Evolutionary conservation across 306 rosid species (phyloP).

Genomic region (Medicago truncatula): DNA sequence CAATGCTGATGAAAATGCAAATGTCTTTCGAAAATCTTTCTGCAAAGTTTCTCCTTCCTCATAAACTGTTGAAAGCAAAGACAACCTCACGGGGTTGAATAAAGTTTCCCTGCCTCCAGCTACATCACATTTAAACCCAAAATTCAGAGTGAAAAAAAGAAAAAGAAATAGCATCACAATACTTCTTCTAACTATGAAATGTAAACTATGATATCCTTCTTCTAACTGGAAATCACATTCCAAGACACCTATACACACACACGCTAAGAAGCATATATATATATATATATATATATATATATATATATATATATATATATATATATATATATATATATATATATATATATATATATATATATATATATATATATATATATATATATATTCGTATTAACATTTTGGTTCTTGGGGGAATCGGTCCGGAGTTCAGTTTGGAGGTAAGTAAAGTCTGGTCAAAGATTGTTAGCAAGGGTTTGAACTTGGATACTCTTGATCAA

Average conservation of each 20-base stretch:
- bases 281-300: too few relatives aligned
- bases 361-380: too few relatives aligned
- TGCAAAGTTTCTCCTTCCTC: conserved; percentile 65
- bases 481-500: too few relatives aligned
- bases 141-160: neutral
- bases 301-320: too few relatives aligned
- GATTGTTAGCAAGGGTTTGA: too few relatives aligned
- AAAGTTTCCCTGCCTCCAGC: conserved; percentile 68
- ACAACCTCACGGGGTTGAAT: conserved; percentile 58
- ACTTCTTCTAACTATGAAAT: too few relatives aligned
- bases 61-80: conserved; percentile 57
- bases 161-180: neutral
- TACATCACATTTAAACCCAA: conserved; percentile 43
- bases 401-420: too few relatives aligned
- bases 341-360: too few relatives aligned
- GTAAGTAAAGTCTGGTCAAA: too few relatives aligned
- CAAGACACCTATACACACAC: neutral
- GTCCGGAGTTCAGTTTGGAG: too few relatives aligned
- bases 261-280: neutral
- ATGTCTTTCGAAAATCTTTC: conserved; percentile 60
- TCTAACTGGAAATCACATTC: neutral
- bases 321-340: too few relatives aligned
- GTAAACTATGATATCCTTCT: neutral
- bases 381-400: too few relatives aligned
- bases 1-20: conserved; percentile 53